Evolutionary conservation across 306 rosid genomes (phyloP), one percentile per base, ranked within the genome.

Genomic region (Sphenostylis stenocarpa): DNA sequence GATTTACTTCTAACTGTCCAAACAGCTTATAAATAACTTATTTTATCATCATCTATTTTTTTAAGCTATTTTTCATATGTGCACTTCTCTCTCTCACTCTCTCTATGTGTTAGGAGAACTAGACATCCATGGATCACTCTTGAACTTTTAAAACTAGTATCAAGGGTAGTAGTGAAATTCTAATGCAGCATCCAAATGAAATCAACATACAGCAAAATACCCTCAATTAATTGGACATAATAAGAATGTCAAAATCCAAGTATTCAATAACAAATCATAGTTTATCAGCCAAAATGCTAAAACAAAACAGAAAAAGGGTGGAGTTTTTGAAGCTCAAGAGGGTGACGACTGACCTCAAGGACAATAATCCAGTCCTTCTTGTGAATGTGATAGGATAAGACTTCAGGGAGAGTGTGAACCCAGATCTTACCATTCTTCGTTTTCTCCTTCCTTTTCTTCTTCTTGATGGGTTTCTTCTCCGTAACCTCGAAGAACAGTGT

Each of bases 311-410:
- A 5, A 10, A 44, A 39, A 8, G 41, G 41, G 5, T 36, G 41
- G 3, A 36, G 41, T 7, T 36, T 36, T 2, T 39, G 45, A 39
- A 39, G 53, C 10, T 58, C 3, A 31, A 14, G 36, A 7, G 41
- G 19, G 62, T 62, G 36, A 45, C 28, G 45, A 56, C 56, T 19
- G 43, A 91, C 97, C 97, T 93, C 79, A 53, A 93, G 90, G 31
- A 94, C 91, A 82, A 81, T 88, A 67, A 76, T 76, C 97, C 97
- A 93, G 19, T 85, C 85, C 77, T 87, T 93, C 66, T 87, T 89
- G 11, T 84, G 72, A 75, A 93, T 85, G 58, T 55, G 67, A 21
- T 84, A 84, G 3, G 87, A 84, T 60, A 93, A 79, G 86, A 88
- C 70, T 81, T 93, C 96, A 4, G 97, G 83, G 83, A 93, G 91